Base-by-base conservation (phyloP, 345 rosid species). In the Euclidium syriacum region DNA sequence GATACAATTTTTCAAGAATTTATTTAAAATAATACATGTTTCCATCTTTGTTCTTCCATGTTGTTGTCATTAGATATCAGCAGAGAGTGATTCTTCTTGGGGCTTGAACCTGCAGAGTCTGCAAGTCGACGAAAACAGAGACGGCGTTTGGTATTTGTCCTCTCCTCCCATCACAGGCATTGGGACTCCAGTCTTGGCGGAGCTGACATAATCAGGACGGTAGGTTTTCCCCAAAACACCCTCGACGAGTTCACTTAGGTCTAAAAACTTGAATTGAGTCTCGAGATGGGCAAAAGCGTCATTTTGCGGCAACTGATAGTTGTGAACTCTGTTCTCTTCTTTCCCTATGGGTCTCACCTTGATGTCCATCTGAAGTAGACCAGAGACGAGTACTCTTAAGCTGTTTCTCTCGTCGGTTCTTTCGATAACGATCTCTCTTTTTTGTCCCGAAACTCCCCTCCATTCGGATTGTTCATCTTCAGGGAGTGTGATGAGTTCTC, bases 151-250 rank as follows among this genome's bases (percentile, higher is more conserved):
- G 68, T 87, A 90, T 73, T 77, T 85, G 68, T 87, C 95, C 44
- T 85, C 97, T 11, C 95, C 92, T 3, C 95, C 95, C 87, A 82
- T 75, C 74, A 90, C 76, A 42, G 95, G 95, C 90, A 87, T 87
- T 0, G 85, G 75, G 15, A 85, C 95, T 6, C 95, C 97, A 15
- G 44, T 71, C 75, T 86, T 90, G 27, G 77, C 91, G 0, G 87
- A 78, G 76, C 88, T 87, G 1, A 78, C 74, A 39, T 87, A 86
- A 24, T 61, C 82, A 8, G 81, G 81, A 79, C 83, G 58, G 77
- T 85, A 79, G 24, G 92, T 87, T 76, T 83, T 85, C 12, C 97
- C 97, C 59, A 90, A 52, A 59, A 90, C 80, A 11, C 97, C 97
- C 52, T 87, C 97, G 0, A 85, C 87, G 1, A 43, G 68, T 2